phyloP scores from a whole-genome alignment of 306 rosid species.

The Coriaria nepalensis region DNA sequence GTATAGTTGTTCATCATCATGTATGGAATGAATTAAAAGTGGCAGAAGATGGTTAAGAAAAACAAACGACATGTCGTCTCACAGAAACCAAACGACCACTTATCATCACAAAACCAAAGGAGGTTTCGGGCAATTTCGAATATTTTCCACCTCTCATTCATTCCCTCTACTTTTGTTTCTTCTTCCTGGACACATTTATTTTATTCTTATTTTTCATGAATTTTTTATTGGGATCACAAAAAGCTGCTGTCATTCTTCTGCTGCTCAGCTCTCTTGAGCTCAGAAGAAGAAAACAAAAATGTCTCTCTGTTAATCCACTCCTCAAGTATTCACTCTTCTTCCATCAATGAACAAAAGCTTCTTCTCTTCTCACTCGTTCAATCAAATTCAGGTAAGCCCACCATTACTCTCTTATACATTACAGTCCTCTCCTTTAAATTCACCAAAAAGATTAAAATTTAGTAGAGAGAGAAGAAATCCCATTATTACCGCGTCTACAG shows the following conservation, averaged over 20 bases:
- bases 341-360: constrained; percentile 30
- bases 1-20: no score
- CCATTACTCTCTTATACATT: constrained; percentile 14
- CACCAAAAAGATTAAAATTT: constrained; percentile 21
- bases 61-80: no score
- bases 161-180: no score
- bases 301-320: constrained; percentile 49
- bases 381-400: constrained; percentile 38
- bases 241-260: not conserved
- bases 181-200: not conserved
- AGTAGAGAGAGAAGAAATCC: constrained; percentile 28
- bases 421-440: constrained; percentile 16
- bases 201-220: not conserved
- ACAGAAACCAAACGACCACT: no score
- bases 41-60: no score
- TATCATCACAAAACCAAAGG: no score
- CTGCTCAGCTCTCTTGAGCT: not conserved
- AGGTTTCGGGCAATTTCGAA: no score
- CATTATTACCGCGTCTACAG: constrained; percentile 25
- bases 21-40: no score
- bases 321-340: constrained; percentile 30
- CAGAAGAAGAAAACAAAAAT: constrained; percentile 17
- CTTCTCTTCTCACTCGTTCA: constrained; percentile 40
- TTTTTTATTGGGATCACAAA: not conserved
- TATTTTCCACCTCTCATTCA: no score